A percentile compares a stretch with the other conserved stretches of the same genome.
These are phyloP conservation scores for Fusarium camptoceras DNA, from an alignment of 2,329 filamentous ascomycete species.

Conservation along the genomic window DNA sequence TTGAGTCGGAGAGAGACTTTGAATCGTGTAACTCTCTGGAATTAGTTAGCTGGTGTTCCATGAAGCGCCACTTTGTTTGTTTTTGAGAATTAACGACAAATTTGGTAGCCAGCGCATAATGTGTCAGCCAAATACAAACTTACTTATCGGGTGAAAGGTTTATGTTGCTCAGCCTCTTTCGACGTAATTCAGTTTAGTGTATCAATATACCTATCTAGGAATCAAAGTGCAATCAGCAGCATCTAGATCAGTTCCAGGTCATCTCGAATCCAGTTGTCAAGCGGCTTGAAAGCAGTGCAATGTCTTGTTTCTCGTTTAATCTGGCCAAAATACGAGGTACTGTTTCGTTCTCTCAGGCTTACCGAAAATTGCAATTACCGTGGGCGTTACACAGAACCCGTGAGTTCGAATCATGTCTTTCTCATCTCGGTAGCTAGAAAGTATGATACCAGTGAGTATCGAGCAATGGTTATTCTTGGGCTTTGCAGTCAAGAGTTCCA, in stretches of 20 bases:
- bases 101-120: neutral
- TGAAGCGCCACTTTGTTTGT: neutral
- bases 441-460: neutral
- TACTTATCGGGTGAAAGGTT: neutral
- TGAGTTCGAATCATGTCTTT: neutral
- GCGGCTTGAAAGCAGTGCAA: neutral
- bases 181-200: neutral
- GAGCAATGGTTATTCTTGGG: neutral
- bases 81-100: neutral
- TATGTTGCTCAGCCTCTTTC: neutral
- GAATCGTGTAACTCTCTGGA: neutral
- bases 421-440: neutral
- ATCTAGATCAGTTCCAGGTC: slow-evolving; percentile 1
- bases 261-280: neutral
- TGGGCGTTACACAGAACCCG: neutral
- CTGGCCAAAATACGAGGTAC: neutral
- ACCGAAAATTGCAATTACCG: neutral
- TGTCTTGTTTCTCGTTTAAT: slow-evolving; percentile 7
- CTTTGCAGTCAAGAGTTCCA: neutral
- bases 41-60: neutral
- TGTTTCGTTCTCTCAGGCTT: neutral
- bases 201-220: neutral
- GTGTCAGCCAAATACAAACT: neutral
- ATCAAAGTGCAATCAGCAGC: neutral
- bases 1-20: neutral